Base-by-base conservation (phyloP, 768 basidiomycete species). In the Boletus speciosus region DNA sequence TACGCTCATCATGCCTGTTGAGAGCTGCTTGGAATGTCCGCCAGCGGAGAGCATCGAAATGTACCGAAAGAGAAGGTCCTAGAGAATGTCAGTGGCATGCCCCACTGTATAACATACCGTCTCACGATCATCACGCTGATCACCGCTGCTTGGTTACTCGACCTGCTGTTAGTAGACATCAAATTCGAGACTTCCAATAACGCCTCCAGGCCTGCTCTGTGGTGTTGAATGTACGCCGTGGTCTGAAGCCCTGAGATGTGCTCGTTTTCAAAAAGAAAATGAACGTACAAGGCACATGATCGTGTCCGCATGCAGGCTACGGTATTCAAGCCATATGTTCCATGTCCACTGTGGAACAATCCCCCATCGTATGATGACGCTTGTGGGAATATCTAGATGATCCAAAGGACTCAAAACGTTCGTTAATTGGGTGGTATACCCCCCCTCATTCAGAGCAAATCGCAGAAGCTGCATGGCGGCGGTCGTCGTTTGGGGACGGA, bases 271-370 rank as follows among this genome's bases (percentile, higher is more conserved):
- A 40, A 55, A 10, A 43, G 5, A 34, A 15, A 35, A 36, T 21
- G 32, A 15, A 64, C 78, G 61, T 60, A 86, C 87, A 55, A 85
- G 60, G 44, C 65, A 64, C 5, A 74, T 66, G 43, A 86, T 72
- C 29, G 70, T 71, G 49, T 85, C 84, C 2, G 77, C 71, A 35
- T 81, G 68, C 29, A 77, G 73, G 37, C 72, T 64, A 21, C 81
- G 76, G 54, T 73, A 71, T 60, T 88, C 86, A 44, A 70, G 65
- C 84, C 86, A 90, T 7, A 77, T 66, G 11, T 64, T 68, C 87
- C 89, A 91, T 50, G 74, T 74, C 87, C 88, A 89, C 1, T 79
- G 76, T 3, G 86, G 65, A 11, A 78, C 69, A 11, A 74, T 58
- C 31, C 82, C 80, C 81, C 83, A 88, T 55, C 70, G 70, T n/a